phyloP scores from a whole-genome alignment of 192 early-diverging fungal species.

The Mortierella hygrophila region DNA sequence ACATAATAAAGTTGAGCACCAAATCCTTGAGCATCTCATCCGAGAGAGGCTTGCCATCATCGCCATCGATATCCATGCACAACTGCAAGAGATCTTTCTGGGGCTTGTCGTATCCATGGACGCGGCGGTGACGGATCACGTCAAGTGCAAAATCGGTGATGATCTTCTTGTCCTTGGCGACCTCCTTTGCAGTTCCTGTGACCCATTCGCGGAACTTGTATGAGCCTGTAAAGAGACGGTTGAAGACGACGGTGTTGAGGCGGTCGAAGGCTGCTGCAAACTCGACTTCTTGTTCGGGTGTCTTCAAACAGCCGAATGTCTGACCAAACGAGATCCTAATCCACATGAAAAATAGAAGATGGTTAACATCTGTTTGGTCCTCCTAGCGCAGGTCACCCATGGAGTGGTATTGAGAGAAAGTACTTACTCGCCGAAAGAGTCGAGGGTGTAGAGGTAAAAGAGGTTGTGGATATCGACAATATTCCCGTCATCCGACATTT shows the following conservation, averaged over 20 bases:
- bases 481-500: conserved; percentile 35
- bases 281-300: conserved; percentile 25
- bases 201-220: conserved; percentile 46
- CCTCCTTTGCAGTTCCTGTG: conserved; percentile 21
- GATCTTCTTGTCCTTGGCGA: conserved; percentile 34
- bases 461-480: conserved; percentile 61
- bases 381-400: background rate
- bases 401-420: too few species aligned
- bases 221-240: conserved; percentile 36
- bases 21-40: conserved; percentile 62
- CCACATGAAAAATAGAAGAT: background rate
- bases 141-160: conserved; percentile 49
- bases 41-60: conserved; percentile 54
- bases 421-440: conserved; percentile 63
- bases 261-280: conserved; percentile 71
- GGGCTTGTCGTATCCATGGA: conserved; percentile 28
- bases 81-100: conserved; percentile 60
- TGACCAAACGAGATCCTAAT: conserved; percentile 47
- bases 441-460: conserved; percentile 64
- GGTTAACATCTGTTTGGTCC: background rate
- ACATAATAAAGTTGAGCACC: conserved; percentile 60
- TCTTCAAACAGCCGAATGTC: conserved; percentile 36
- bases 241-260: conserved; percentile 55
- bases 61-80: conserved; percentile 59
- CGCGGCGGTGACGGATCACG: conserved; percentile 35